Conservation (phyloP, 2,329 filamentous ascomycete species). For the Aspergillus quadricinctus region DNA sequence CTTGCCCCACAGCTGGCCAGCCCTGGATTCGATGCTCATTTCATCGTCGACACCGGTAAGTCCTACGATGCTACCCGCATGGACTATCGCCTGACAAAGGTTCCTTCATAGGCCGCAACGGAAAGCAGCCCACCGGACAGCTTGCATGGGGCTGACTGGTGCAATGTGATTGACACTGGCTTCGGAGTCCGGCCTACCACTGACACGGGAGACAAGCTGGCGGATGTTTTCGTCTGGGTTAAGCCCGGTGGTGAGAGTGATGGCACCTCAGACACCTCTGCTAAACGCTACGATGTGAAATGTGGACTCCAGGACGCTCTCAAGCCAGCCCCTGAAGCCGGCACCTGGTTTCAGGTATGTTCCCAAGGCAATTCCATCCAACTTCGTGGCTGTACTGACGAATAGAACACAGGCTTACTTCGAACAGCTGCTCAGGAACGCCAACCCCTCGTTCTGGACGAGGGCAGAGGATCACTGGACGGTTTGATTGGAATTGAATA, state of each 20-base stretch:
- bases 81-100: not conserved
- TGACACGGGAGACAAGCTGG: constrained; percentile 55
- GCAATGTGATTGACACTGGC: constrained; percentile 60
- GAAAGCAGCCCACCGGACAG: constrained; percentile 56
- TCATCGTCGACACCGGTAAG: constrained; percentile 52
- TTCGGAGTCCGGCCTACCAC: constrained; percentile 62
- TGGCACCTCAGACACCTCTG: constrained; percentile 47
- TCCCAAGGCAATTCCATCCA: constrained; percentile 26
- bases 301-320: constrained; percentile 54
- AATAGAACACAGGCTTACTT: constrained; percentile 21
- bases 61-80: not conserved
- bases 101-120: constrained; percentile 49
- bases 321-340: constrained; percentile 65
- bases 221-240: constrained; percentile 67
- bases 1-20: constrained; percentile 43
- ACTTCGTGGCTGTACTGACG: constrained; percentile 2
- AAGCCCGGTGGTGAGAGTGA: constrained; percentile 61
- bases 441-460: constrained; percentile 23
- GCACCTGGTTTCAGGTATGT: constrained; percentile 59
- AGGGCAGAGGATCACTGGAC: not conserved
- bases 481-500: too few relatives aligned
- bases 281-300: constrained; percentile 51
- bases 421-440: constrained; percentile 24
- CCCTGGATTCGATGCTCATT: constrained; percentile 50
- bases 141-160: constrained; percentile 63